Evolutionary conservation across 345 rosid species (phyloP), one percentile per base, ranked within the genome.

Genomic region (Punica granatum): DNA sequence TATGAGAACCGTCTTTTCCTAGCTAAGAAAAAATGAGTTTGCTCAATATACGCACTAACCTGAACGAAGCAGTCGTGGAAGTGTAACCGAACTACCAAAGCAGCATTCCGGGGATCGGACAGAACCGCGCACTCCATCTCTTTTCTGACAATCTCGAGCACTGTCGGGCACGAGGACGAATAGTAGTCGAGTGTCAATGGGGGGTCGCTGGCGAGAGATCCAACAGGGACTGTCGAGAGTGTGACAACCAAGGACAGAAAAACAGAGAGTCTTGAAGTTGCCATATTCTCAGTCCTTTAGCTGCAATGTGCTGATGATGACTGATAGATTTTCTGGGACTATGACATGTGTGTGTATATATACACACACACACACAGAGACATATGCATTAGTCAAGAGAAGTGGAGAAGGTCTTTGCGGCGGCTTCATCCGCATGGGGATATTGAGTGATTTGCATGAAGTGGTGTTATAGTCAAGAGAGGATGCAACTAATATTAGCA

Each of bases 1-100:
- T 59, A 48, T 28, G 8, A n/a, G n/a, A 21, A 39, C 48, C 36
- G 23, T 26, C 16, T 18, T 26, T 18, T n/a, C 31, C 9, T 56
- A 56, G 33, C 34, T 11, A 1, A 53, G 19, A 32, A 32, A 31
- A 6, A 32, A 41, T 7, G 35, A 39, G 21, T 63, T 26, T 12
- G 61, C 61, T 56, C 34, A 4, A 33, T 4, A 15, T 21, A 35
- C 26, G 18, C 42, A 12, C 9, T 36, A 26, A 92, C 98, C 92
- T 93, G 97, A 41, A 88, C 94, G 65, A 93, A 93, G 73, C 98
- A 93, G 70, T 90, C 97, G 14, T 93, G 98, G 81, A 93, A 89
- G 77, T 93, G 96, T 44, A 90, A 64, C 23, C 98, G 85, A 10
- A 89, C 68, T 4, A 84, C 4, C 49, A 86, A 65, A 62, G 98